Base-by-base conservation (phyloP, 225 moss, liverwort and hornwort genomes). In the Takakia lepidozioides region DNA sequence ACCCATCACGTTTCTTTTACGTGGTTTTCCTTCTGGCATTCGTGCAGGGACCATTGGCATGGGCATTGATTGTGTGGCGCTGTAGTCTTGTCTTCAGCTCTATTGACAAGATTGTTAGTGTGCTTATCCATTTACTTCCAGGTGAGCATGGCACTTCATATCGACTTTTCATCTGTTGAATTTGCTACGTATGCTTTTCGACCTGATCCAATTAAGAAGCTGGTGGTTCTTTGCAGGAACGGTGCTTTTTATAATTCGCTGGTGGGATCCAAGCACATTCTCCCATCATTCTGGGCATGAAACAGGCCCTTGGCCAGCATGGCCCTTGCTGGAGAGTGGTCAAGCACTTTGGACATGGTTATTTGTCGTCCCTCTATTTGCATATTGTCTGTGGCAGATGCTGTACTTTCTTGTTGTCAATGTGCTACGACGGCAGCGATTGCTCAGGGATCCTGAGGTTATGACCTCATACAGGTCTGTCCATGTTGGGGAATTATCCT, bases 11-110 rank as follows among this genome's bases (percentile, higher is more conserved):
- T 32, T 32, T 11, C 11, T 11, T 6, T 32, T 32, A 32, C 32
- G 7, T 32, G 8, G 11, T 7, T 32, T 11, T 32, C 7, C 32
- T 9, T 7, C 8, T 8, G 16, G 8, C 43, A 25, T 8, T 24
- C 57, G 3, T 44, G 41, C 75, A 80, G 80, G 75, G 81, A 63
- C 76, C 82, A 26, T 54, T 82, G 48, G 82, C 82, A 17, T 82
- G 82, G 76, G 82, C 82, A 52, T 76, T 82, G 5, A 82, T 82
- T 30, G 82, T 82, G 5, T 82, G 82, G 82, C 73, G 82, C 37
- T 82, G 82, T 43, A 82, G 82, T 61, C 67, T 82, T 52, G 82
- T 82, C 38, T 82, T 82, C 48, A 82, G 73, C 60, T 82, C 82
- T 26, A 60, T 82, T 5, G 82, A 82, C 28, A 82, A 82, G 27